Evolutionary conservation across 768 basidiomycete species (phyloP), one percentile per base, ranked within the genome.

Genomic region (Tulasnella sp.): DNA sequence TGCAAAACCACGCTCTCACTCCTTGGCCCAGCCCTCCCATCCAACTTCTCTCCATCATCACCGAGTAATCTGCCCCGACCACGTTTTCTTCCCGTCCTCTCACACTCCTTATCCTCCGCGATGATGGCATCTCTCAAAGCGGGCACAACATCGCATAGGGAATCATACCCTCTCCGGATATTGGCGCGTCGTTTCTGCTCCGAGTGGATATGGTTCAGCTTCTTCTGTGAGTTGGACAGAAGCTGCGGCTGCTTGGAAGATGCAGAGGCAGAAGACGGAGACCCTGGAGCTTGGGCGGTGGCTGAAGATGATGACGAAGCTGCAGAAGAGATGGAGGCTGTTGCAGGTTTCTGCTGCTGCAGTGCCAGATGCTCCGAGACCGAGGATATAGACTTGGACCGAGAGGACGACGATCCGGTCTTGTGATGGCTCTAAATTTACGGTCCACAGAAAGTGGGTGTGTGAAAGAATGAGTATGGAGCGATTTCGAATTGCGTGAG

Each of bases 181-280:
- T 92, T 92, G 12, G 89, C 89, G 30, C 92, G 81, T 24, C 92
- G 83, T 70, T 93, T 93, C 73, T 94, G 91, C 73, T 96, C 92
- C 1, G 84, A 87, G 65, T 89, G 86, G 64, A 96, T 94, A 67
- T 96, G 92, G 66, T 93, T 93, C 42, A 85, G 85, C 68, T 92
- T 89, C 69, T 93, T 93, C 75, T 92, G 88, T 1, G 85, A 83
- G 0, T 87, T 80, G 1, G 85, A 83, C 24, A 93, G 77, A 24
- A 92, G 75, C 7, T 71, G 63, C 2, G 72, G 68, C 25, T 22
- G 44, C 17, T 49, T 72, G 1, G 76, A 17, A 3, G 15, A 19
- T 12, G 27, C 15, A n/a, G 43, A 12, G 3, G 49, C 21, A 1
- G 63, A 49, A 2, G 53, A 41, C 0, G 57, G 12, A 52, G 60